These are phyloP conservation scores for Xylariaceae sp. DNA, from an alignment of 2,329 filamentous ascomycete species.

Conservation along the genomic window DNA sequence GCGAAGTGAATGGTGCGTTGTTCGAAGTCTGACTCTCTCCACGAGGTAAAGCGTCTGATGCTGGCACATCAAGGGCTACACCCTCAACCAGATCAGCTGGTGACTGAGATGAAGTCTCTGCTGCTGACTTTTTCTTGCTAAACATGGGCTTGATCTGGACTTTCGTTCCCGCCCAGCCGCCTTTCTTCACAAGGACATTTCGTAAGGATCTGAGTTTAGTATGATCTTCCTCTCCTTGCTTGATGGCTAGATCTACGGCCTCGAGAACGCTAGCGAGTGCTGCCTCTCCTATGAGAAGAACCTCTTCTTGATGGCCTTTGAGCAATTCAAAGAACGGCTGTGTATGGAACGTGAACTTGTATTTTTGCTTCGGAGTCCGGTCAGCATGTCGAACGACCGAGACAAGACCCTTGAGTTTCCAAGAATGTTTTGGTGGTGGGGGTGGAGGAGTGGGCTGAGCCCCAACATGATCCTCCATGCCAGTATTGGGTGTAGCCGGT, in stretches of 20 bases:
- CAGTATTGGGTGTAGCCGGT: slow-evolving; percentile 35
- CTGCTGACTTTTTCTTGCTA: slow-evolving; percentile 72
- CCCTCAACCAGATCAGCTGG: slow-evolving; percentile 34
- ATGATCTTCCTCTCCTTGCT: slow-evolving; percentile 76
- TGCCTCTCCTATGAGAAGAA: slow-evolving; percentile 86
- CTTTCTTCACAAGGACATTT: slow-evolving; percentile 88
- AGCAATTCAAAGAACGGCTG: slow-evolving; percentile 92
- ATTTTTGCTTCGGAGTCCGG: slow-evolving; percentile 97
- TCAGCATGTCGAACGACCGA: slow-evolving; percentile 95
- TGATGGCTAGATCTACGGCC: slow-evolving; percentile 77
- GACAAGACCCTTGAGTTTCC: slow-evolving; percentile 97
- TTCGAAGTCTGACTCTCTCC: slow-evolving; percentile 19
- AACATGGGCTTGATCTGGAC: slow-evolving; percentile 99
- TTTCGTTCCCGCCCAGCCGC: slow-evolving; percentile 91
- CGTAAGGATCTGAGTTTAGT: slow-evolving; percentile 81
- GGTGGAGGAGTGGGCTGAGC: slow-evolving; percentile 55
- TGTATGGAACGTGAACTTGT: slow-evolving; percentile 98
- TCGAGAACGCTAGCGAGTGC: slow-evolving; percentile 84
- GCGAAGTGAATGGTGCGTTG: slow-evolving; percentile 5
- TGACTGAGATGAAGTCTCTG: slow-evolving; percentile 36
- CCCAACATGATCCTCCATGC: slow-evolving; percentile 25
- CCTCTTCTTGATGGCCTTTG: slow-evolving; percentile 94
- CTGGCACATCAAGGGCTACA: slow-evolving; percentile 29
- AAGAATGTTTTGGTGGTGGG: slow-evolving; percentile 80
- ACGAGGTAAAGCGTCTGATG: slow-evolving; percentile 18